These are phyloP conservation scores for Aspergillus udagawae DNA, from an alignment of 2,329 filamentous ascomycete genomes.

Conservation along the genomic window DNA sequence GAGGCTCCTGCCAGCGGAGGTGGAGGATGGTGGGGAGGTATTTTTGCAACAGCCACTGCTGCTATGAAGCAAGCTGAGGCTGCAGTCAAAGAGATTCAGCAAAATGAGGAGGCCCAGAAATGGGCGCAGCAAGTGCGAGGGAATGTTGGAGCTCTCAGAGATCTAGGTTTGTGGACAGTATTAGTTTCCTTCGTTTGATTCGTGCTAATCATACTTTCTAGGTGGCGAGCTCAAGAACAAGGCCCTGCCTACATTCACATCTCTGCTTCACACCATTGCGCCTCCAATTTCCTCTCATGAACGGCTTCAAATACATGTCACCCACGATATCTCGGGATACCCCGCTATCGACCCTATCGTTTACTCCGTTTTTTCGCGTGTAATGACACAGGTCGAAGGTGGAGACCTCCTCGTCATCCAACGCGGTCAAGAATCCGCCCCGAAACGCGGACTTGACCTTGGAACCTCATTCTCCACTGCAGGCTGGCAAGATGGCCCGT, in stretches of 20 bases:
- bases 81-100: constrained; percentile 89
- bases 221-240: constrained; percentile 82
- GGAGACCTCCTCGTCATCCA: constrained; percentile 93
- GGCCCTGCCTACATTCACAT: constrained; percentile 90
- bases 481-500: constrained; percentile 87
- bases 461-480: constrained; percentile 38
- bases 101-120: constrained; percentile 92
- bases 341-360: constrained; percentile 91
- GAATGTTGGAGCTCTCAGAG: constrained; percentile 74
- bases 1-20: constrained; percentile 47
- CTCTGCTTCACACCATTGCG: constrained; percentile 89
- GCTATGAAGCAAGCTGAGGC: constrained; percentile 85
- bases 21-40: constrained; percentile 83
- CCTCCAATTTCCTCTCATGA: constrained; percentile 97
- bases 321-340: constrained; percentile 91
- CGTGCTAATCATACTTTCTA: constrained; percentile 36
- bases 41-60: constrained; percentile 72
- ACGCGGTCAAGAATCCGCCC: constrained; percentile 79
- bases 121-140: constrained; percentile 93
- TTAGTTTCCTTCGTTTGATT: background rate
- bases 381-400: constrained; percentile 99
- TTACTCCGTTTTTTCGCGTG: constrained; percentile 83
- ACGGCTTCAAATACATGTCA: constrained; percentile 93
- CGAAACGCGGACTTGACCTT: constrained; percentile 56
- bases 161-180: constrained; percentile 58